Base-by-base conservation (phyloP, 768 basidiomycete genomes). In the Pleurotus cornucopiae region DNA sequence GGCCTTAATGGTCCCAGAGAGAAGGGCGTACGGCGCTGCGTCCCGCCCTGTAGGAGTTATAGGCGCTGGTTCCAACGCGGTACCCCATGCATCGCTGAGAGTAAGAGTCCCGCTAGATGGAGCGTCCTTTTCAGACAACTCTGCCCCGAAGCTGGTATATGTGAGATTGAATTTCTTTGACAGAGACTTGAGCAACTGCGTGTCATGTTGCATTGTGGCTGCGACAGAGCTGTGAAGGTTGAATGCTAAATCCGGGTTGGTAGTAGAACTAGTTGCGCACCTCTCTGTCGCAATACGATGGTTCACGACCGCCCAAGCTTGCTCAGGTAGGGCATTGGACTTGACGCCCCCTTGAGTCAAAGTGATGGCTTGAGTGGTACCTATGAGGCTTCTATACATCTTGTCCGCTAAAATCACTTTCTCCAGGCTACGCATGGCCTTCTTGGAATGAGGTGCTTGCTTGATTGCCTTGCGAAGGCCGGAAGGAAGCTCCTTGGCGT, bases 361-460 rank as follows among this genome's bases (percentile, higher is more conserved):
- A 62, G 91, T 89, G 44, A 87, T 78, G 1, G 91, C 91, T 67
- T 91, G 88, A 1, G 91, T 91, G 3, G 88, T 91, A 34, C 82
- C 76, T 3, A 84, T 73, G 6, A 84, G 65, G 58, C 74, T 82
- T 54, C 73, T 76, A 58, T 74, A 71, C 3, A 59, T 21, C 0
- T 64, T 66, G 60, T 81, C 69, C 48, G 73, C 63, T 23, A 75
- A 69, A 21, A 82, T 65, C 38, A 74, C 64, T n/a, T 73, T 64
- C 55, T 84, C 83, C 6, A 89, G 76, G 25, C 69, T 68, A 26
- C 67, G 68, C 38, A 93, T 73, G 1, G 80, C 79, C 43, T 68
- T 66, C 43, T 88, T 74, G 11, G 79, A 84, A 38, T 66, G 66
- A 11, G 68, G 64, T 2, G 87, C 81, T 6, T 67, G 63, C 39